Conservation (phyloP, 1,284 basidiomycete species). For the Melampsora larici-populina region DNA sequence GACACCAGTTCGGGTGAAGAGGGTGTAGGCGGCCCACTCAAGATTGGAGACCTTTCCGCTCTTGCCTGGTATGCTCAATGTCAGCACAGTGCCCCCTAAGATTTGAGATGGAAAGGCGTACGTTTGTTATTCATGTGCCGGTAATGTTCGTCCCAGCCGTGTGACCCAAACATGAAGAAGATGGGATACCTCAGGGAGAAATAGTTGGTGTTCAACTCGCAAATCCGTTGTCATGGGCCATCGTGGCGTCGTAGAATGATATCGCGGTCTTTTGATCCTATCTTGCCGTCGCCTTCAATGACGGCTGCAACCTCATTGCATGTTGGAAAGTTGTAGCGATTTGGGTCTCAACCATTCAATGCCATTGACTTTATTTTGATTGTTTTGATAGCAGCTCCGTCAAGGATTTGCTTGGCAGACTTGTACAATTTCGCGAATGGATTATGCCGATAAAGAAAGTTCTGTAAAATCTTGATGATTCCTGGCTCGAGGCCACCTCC, state of each 20-base stretch:
- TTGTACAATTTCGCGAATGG: not conserved
- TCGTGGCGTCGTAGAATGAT: not conserved
- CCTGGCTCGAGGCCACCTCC: too few species aligned
- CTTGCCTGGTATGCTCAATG: not conserved
- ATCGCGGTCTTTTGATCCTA: not conserved
- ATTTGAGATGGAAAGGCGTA: not conserved
- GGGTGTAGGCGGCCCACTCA: constrained; percentile 1
- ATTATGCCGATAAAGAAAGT: constrained; percentile 8
- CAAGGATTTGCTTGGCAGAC: too few species aligned
- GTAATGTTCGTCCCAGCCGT: not conserved
- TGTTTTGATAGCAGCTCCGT: too few species aligned
- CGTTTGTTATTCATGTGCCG: not conserved
- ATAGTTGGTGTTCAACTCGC: too few species aligned
- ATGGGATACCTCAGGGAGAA: constrained; percentile 10
- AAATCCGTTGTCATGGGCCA: not conserved
- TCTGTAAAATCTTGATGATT: not conserved
- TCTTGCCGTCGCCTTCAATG: not conserved
- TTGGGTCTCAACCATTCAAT: not conserved
- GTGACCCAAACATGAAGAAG: constrained; percentile 1
- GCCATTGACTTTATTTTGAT: not conserved
- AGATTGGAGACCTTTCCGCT: not conserved
- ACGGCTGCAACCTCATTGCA: not conserved
- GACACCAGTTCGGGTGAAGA: not conserved
- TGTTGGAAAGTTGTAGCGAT: too few species aligned
- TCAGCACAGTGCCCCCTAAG: not conserved